Conservation (phyloP, 345 rosid species). For the Sisymbrium irio region DNA sequence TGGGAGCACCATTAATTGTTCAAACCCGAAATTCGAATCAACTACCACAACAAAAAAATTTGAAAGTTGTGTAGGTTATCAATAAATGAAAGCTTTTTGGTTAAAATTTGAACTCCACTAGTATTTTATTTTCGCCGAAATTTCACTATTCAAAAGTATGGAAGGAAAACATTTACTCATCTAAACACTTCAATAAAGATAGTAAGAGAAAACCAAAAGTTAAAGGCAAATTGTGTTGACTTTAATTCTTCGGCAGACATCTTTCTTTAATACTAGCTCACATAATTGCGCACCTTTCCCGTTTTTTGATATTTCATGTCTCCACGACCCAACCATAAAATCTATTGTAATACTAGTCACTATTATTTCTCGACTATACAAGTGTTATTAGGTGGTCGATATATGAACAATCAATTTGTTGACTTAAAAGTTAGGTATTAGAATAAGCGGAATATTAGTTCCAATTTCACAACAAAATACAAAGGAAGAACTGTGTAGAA, state of each 20-base stretch:
- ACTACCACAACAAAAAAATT: not conserved
- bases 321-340: constrained; percentile 18
- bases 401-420: constrained; percentile 14
- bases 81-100: not conserved
- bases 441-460: not conserved
- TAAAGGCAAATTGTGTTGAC: constrained; percentile 21
- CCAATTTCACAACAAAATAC: not conserved
- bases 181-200: not conserved
- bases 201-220: not conserved
- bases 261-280: constrained; percentile 20
- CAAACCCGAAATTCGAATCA: not conserved
- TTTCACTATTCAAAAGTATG: not conserved
- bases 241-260: constrained; percentile 24
- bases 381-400: constrained; percentile 19
- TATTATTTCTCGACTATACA: not conserved
- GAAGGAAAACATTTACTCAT: not conserved
- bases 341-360: constrained; percentile 6
- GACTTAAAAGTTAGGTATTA: not conserved
- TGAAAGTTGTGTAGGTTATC: not conserved
- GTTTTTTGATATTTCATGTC: constrained; percentile 32
- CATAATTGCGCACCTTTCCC: constrained; percentile 29
- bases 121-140: not conserved
- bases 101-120: not conserved
- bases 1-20: constrained; percentile 24
- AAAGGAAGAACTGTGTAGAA: not conserved